Evolutionary conservation across 2,329 filamentous ascomycete species (phyloP).

Genomic region (Aspergillus carbonarius): DNA sequence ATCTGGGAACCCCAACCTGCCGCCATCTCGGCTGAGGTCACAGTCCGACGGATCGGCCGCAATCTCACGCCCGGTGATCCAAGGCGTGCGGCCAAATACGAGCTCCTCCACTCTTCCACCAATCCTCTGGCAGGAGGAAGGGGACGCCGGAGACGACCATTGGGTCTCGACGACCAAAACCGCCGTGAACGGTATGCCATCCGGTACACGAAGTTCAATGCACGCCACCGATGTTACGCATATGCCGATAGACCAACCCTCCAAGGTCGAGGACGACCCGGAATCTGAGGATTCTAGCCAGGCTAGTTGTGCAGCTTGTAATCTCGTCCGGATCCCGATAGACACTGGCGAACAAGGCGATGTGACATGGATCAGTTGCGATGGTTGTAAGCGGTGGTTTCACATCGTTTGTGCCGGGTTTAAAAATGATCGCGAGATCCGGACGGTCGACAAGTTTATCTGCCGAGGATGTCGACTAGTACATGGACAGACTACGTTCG

Average conservation of each 20-base stretch:
- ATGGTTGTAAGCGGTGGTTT: slow-evolving; percentile 68
- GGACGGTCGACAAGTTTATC: slow-evolving; percentile 67
- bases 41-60: slow-evolving; percentile 44
- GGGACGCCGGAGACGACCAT: slow-evolving; percentile 13
- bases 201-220: background rate
- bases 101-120: slow-evolving; percentile 37
- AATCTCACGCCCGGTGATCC: slow-evolving; percentile 37
- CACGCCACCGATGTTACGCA: slow-evolving; percentile 3
- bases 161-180: slow-evolving; percentile 14
- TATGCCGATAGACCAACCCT: slow-evolving; percentile 17
- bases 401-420: slow-evolving; percentile 68
- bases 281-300: slow-evolving; percentile 32
- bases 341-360: slow-evolving; percentile 55
- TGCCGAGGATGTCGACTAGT: slow-evolving; percentile 59
- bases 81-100: slow-evolving; percentile 38
- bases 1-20: slow-evolving; percentile 22
- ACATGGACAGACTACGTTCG: slow-evolving; percentile 64
- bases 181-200: slow-evolving; percentile 13
- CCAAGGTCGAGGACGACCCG: slow-evolving; percentile 31
- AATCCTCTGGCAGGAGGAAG: slow-evolving; percentile 35
- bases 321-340: slow-evolving; percentile 53
- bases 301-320: slow-evolving; percentile 58
- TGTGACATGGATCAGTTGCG: slow-evolving; percentile 64
- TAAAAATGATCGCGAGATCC: slow-evolving; percentile 62
- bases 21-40: slow-evolving; percentile 40